These are phyloP conservation scores for Lachnellula occidentalis DNA, from an alignment of 2,329 filamentous ascomycete species.

Conservation along the genomic window DNA sequence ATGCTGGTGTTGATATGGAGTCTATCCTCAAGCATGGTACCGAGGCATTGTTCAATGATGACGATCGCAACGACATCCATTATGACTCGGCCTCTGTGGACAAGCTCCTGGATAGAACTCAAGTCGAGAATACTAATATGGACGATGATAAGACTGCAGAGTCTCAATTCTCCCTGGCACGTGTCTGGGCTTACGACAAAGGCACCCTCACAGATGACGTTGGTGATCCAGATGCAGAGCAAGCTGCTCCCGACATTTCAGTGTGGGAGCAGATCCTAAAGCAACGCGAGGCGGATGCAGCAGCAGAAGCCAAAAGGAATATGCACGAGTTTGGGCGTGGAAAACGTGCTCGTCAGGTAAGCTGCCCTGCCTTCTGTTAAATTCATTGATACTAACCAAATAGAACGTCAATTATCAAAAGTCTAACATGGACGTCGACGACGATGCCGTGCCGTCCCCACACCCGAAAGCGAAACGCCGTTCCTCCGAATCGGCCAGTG, in stretches of 20 bases:
- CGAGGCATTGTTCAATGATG: constrained; percentile 76
- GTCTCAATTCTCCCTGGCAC: constrained; percentile 80
- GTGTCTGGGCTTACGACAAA: constrained; percentile 85
- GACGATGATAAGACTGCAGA: constrained; percentile 61
- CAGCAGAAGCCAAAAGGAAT: constrained; percentile 62
- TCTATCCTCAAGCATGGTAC: constrained; percentile 85
- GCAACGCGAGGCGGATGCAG: constrained; percentile 72
- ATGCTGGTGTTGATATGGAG: constrained; percentile 74
- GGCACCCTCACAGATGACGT: constrained; percentile 60
- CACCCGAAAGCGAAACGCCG: background rate
- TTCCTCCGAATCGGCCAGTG: constrained; percentile 8
- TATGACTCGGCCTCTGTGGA: constrained; percentile 84
- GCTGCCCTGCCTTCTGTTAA: constrained; percentile 3
- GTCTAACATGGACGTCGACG: constrained; percentile 7
- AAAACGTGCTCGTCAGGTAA: constrained; percentile 47
- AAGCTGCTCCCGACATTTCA: constrained; percentile 54
- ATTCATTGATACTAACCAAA: background rate
- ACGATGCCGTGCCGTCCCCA: constrained; percentile 6
- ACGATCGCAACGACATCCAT: constrained; percentile 64
- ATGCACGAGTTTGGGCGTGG: constrained; percentile 80
- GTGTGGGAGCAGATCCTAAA: constrained; percentile 90
- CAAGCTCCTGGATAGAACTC: constrained; percentile 79
- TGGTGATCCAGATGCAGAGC: constrained; percentile 45
- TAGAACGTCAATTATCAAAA: constrained; percentile 7
- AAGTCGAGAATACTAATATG: constrained; percentile 65